Conservation (phyloP, 2,329 filamentous ascomycete species). For the Aspergillus pseudoviridinutans region DNA sequence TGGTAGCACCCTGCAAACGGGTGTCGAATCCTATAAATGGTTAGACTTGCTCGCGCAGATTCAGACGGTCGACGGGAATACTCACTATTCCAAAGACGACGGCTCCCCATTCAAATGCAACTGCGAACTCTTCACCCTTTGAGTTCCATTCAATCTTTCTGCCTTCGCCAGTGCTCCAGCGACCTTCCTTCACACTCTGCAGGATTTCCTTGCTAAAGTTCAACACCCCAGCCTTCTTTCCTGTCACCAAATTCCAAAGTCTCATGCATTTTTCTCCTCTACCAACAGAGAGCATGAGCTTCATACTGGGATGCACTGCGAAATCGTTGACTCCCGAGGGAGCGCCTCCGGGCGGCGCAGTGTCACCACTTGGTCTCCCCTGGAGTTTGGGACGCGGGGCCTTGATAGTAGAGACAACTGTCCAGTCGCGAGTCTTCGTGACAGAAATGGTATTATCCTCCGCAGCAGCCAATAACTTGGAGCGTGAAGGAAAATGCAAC, state of each 20-base stretch:
- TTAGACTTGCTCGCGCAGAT: slow-evolving; percentile 12
- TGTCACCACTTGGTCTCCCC: slow-evolving; percentile 84
- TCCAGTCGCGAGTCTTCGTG: slow-evolving; percentile 84
- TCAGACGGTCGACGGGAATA: slow-evolving; percentile 5
- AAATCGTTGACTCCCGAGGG: slow-evolving; percentile 93
- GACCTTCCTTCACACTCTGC: slow-evolving; percentile 69
- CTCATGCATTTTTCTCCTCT: slow-evolving; percentile 88
- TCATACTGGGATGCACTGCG: slow-evolving; percentile 92
- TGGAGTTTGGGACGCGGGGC: slow-evolving; percentile 76
- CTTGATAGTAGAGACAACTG: slow-evolving; percentile 80
- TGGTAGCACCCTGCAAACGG: slow-evolving; percentile 69
- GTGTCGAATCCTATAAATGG: slow-evolving; percentile 61
- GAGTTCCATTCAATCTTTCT: slow-evolving; percentile 75
- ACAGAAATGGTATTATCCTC: slow-evolving; percentile 92
- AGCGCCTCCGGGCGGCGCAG: slow-evolving; percentile 72
- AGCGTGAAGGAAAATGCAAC: slow-evolving; percentile 76
- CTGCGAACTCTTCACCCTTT: slow-evolving; percentile 75
- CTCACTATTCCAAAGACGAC: slow-evolving; percentile 75
- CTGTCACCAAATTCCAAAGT: slow-evolving; percentile 94
- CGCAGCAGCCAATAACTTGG: slow-evolving; percentile 80
- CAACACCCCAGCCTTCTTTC: slow-evolving; percentile 89
- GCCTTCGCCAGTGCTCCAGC: slow-evolving; percentile 76
- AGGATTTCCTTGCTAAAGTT: slow-evolving; percentile 75
- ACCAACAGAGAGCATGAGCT: slow-evolving; percentile 90
- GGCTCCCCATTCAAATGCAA: slow-evolving; percentile 81